phyloP scores from a whole-genome alignment of 1,139 yeast species.

The Lipomyces yarrowii region DNA sequence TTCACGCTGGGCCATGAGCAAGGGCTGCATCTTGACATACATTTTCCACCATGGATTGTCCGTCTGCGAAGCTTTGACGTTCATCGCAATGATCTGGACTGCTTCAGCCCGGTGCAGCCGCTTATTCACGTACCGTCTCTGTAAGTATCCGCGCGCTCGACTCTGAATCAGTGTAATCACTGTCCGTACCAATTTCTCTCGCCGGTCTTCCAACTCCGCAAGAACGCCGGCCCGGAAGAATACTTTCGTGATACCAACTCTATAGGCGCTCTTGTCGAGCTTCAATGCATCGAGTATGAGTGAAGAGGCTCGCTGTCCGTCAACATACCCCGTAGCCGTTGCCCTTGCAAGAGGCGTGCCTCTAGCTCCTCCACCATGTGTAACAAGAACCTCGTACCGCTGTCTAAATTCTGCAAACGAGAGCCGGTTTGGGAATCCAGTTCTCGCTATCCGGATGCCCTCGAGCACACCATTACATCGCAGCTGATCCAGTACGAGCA shows the following conservation, averaged over 20 bases:
- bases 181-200: slow-evolving; percentile 64
- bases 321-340: slow-evolving; percentile 40
- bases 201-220: slow-evolving; percentile 81
- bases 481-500: slow-evolving; percentile 80
- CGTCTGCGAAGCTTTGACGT: slow-evolving; percentile 54
- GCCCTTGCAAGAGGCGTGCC: slow-evolving; percentile 4
- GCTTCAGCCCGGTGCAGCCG: slow-evolving; percentile 68
- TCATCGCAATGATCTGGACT: slow-evolving; percentile 65
- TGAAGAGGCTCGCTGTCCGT: slow-evolving; percentile 67
- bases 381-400: slow-evolving; percentile 67
- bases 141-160: slow-evolving; percentile 62
- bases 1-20: slow-evolving; percentile 66
- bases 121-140: slow-evolving; percentile 56
- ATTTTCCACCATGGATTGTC: slow-evolving; percentile 82
- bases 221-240: slow-evolving; percentile 96
- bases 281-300: slow-evolving; percentile 62
- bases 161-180: slow-evolving; percentile 69
- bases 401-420: slow-evolving; percentile 77
- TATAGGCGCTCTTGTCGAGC: slow-evolving; percentile 66
- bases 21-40: slow-evolving; percentile 72
- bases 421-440: slow-evolving; percentile 94
- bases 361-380: slow-evolving; percentile 42
- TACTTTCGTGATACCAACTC: slow-evolving; percentile 83
- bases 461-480: slow-evolving; percentile 97
- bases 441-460: slow-evolving; percentile 95